Evolutionary conservation across 768 basidiomycete genomes (phyloP).

Genomic region (Neoboletus subvelutipes): DNA sequence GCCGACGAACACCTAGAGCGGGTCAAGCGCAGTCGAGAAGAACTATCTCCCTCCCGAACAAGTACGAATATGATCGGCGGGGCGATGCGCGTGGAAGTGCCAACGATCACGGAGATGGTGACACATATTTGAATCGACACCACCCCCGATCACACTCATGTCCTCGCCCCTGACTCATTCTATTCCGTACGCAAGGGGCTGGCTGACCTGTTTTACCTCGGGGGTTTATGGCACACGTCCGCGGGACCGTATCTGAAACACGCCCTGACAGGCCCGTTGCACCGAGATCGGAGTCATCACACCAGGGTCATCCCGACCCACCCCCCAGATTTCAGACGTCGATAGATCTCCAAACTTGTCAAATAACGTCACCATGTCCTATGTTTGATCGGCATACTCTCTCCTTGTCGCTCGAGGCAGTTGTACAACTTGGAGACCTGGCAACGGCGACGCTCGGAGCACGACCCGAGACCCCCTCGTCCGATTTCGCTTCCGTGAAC

Average conservation of each 20-base stretch:
- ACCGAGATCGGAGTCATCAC: background rate
- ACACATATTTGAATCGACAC: background rate
- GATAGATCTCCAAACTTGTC: background rate
- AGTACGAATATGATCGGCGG: background rate
- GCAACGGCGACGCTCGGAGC: background rate
- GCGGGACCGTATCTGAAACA: background rate
- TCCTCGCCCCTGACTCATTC: no score
- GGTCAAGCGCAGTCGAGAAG: background rate
- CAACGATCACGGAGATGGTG: background rate
- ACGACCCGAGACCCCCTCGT: no score
- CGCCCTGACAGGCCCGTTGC: no score
- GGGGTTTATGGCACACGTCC: background rate
- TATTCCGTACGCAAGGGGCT: background rate
- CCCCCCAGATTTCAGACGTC: background rate
- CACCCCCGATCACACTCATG: background rate
- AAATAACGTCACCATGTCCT: background rate
- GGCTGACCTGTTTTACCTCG: background rate
- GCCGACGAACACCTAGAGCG: background rate
- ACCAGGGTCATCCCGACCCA: background rate
- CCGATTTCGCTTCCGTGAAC: background rate
- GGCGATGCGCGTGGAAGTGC: background rate
- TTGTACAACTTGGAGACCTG: background rate
- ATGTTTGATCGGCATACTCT: background rate
- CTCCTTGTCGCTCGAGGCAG: background rate
- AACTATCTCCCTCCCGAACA: no score